Evolutionary conservation across 345 rosid species (phyloP).

Genomic region (Aethionema arabicum): DNA sequence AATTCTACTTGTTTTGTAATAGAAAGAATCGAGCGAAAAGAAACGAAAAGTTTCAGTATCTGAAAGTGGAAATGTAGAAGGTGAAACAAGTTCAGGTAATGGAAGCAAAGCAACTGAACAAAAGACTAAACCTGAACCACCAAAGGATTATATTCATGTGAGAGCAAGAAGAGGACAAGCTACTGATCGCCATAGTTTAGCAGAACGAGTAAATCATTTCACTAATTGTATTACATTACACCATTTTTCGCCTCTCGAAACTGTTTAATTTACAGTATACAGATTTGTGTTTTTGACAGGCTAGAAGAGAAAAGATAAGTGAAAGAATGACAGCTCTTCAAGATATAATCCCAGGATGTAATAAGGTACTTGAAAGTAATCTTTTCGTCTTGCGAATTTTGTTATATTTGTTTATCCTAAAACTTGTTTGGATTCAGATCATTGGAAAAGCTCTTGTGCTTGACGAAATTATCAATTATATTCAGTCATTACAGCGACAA

Average conservation of each 20-base stretch:
- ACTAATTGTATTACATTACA: background rate
- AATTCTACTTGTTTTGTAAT: constrained; percentile 13
- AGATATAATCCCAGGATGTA: constrained; percentile 93
- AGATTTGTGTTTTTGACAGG: constrained; percentile 47
- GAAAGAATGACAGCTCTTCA: constrained; percentile 95
- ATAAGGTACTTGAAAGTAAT: constrained; percentile 55
- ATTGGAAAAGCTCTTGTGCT: constrained; percentile 97
- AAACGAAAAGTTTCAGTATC: constrained; percentile 47
- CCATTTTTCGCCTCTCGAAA: background rate
- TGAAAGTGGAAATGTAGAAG: constrained; percentile 52
- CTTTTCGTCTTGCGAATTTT: constrained; percentile 10
- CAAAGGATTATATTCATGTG: constrained; percentile 93
- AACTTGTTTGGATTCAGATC: constrained; percentile 47
- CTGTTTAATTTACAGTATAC: background rate
- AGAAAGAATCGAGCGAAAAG: constrained; percentile 67
- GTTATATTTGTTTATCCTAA: background rate
- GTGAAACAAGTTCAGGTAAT: constrained; percentile 60
- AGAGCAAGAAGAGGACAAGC: constrained; percentile 99
- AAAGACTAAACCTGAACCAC: constrained; percentile 63
- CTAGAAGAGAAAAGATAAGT: constrained; percentile 95
- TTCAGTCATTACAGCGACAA: constrained; percentile 89
- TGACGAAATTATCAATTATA: constrained; percentile 95
- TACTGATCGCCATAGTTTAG: constrained; percentile 96
- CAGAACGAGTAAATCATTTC: constrained; percentile 72
- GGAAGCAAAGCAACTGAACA: constrained; percentile 48